Evolutionary conservation across 2,329 filamentous ascomycete genomes (phyloP).

Genomic region (Ophiostoma fasciatum): DNA sequence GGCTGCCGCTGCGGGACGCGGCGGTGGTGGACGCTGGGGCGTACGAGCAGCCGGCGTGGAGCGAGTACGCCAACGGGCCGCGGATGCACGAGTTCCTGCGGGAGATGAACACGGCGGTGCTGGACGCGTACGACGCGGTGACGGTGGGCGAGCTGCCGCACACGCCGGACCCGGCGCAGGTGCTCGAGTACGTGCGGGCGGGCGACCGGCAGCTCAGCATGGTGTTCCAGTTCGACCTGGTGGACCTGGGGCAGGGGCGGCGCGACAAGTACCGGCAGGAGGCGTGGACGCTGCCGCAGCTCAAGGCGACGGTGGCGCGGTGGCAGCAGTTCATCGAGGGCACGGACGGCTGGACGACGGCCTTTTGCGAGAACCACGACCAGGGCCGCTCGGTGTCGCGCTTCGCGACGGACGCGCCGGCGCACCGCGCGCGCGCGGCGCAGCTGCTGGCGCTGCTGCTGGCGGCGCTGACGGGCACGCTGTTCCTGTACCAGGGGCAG

Average conservation of each 20-base stretch:
- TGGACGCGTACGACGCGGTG: conserved; percentile 59
- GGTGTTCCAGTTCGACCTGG: conserved; percentile 54
- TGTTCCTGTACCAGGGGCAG: conserved; percentile 46
- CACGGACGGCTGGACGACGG: conserved; percentile 42
- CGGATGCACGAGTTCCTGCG: conserved; percentile 51
- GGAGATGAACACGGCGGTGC: conserved; percentile 49
- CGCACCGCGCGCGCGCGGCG: conserved; percentile 27
- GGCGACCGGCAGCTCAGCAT: conserved; percentile 48
- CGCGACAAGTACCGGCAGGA: conserved; percentile 35
- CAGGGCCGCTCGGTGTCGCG: conserved; percentile 40
- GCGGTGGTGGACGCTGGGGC: conserved; percentile 25
- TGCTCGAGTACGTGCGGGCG: conserved; percentile 44
- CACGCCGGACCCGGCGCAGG: conserved; percentile 41
- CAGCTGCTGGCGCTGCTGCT: conserved; percentile 40
- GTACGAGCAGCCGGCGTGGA: conserved; percentile 35
- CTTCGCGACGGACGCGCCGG: conserved; percentile 29
- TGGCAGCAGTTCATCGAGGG: conserved; percentile 37
- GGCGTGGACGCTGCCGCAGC: conserved; percentile 30
- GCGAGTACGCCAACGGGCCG: conserved; percentile 53
- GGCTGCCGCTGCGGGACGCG: conserved; percentile 38
- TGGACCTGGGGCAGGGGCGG: conserved; percentile 40
- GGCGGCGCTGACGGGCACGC: conserved; percentile 32
- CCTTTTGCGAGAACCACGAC: conserved; percentile 51
- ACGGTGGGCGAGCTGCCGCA: conserved; percentile 56
- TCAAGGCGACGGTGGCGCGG: conserved; percentile 27